phyloP scores from a whole-genome alignment of 2,329 filamentous ascomycete species.

The Zymoseptoria tritici region DNA sequence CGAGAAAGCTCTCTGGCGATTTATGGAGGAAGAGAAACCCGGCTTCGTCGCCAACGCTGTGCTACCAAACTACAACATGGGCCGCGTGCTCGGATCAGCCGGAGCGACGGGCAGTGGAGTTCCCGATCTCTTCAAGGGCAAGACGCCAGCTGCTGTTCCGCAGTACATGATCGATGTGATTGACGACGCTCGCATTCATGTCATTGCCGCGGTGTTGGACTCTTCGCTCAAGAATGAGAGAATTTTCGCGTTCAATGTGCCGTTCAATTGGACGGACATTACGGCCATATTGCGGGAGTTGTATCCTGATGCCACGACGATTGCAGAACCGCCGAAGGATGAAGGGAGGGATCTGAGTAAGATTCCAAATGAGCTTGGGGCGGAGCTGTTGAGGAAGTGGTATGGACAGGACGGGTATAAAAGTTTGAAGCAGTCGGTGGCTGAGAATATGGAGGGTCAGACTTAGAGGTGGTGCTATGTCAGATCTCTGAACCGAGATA shows the following conservation, averaged over 20 bases:
- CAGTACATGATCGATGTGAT: slow-evolving; percentile 42
- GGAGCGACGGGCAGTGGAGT: slow-evolving; percentile 13
- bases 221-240: slow-evolving; percentile 42
- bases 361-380: slow-evolving; percentile 23
- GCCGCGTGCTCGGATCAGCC: slow-evolving; percentile 11
- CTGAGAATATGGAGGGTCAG: slow-evolving; percentile 17
- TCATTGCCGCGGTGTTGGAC: slow-evolving; percentile 43
- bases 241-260: slow-evolving; percentile 47
- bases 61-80: slow-evolving; percentile 24
- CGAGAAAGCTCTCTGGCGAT: slow-evolving; percentile 43
- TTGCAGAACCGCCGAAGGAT: slow-evolving; percentile 13
- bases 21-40: slow-evolving; percentile 37
- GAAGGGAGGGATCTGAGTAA: slow-evolving; percentile 19
- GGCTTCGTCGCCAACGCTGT: slow-evolving; percentile 39
- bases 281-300: slow-evolving; percentile 32
- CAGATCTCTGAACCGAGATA: too few species aligned
- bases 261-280: slow-evolving; percentile 42
- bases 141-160: too few species aligned
- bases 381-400: slow-evolving; percentile 24
- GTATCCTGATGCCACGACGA: slow-evolving; percentile 31
- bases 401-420: slow-evolving; percentile 23
- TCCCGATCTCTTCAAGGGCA: slow-evolving; percentile 15
- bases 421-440: slow-evolving; percentile 21
- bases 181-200: slow-evolving; percentile 46
- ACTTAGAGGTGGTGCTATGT: too few species aligned